A percentile compares a stretch with the other conserved stretches of the same genome.
These are phyloP conservation scores for Claviceps sp. DNA, from an alignment of 2,329 filamentous ascomycete species.

Conservation along the genomic window DNA sequence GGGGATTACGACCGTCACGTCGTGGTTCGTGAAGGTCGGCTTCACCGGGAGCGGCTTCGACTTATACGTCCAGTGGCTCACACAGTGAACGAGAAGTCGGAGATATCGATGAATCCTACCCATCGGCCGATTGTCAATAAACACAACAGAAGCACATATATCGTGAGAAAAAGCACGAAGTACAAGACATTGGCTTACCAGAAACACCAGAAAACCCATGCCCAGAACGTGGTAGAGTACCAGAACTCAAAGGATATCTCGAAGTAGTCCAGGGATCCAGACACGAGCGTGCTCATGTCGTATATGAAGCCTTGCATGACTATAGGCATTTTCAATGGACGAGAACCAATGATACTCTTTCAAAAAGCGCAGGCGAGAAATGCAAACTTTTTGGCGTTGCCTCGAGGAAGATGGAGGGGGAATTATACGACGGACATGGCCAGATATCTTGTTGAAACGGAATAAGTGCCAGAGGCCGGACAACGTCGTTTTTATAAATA, in stretches of 20 bases:
- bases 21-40: constrained; percentile 63
- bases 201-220: constrained; percentile 26
- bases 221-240: constrained; percentile 34
- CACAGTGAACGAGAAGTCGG: constrained; percentile 70
- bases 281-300: constrained; percentile 9
- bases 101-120: constrained; percentile 74
- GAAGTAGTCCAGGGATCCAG: constrained; percentile 3
- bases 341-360: background rate
- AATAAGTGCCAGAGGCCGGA: background rate
- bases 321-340: background rate
- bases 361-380: background rate
- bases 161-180: background rate
- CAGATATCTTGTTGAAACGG: background rate
- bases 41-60: constrained; percentile 72
- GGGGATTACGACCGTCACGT: constrained; percentile 90
- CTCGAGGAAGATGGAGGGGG: background rate
- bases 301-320: constrained; percentile 1
- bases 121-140: background rate
- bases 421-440: background rate
- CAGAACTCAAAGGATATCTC: constrained; percentile 21
- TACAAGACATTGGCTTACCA: constrained; percentile 29
- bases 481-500: background rate
- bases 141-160: background rate
- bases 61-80: constrained; percentile 77
- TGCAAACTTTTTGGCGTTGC: background rate